phyloP scores from a whole-genome alignment of 1,284 basidiomycete species.

The Ganoderma multipileum region DNA sequence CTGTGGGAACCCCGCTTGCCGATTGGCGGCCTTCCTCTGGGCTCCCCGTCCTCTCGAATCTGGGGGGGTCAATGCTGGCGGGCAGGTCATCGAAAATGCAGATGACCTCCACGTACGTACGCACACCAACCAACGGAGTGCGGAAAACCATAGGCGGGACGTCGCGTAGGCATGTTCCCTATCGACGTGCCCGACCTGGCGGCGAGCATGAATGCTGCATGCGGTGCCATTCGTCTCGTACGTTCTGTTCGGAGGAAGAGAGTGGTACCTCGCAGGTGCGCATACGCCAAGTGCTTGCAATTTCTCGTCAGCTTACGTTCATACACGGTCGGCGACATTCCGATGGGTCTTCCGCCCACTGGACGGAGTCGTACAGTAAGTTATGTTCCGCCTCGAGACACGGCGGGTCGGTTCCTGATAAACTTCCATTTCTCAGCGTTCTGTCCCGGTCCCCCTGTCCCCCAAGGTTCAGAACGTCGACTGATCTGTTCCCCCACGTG shows the following conservation, averaged over 20 bases:
- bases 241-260: not conserved
- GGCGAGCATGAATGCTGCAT: not conserved
- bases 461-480: not conserved
- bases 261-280: not conserved
- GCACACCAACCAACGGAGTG: not conserved
- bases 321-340: not conserved
- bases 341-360: not conserved
- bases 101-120: not conserved
- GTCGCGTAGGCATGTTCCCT: not conserved
- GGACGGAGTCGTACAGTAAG: not conserved
- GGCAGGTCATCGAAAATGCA: not conserved
- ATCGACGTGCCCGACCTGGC: not conserved
- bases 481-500: not conserved
- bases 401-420: not conserved
- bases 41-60: not conserved
- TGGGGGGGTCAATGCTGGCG: not conserved
- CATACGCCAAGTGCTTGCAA: not conserved
- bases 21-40: not conserved
- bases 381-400: not conserved
- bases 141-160: not conserved
- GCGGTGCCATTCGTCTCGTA: not conserved
- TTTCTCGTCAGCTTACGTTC: not conserved
- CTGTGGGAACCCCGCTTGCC: constrained; percentile 19
- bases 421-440: not conserved
- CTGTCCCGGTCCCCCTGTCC: too few species aligned